Conservation (phyloP, 768 basidiomycete species). For the Pleurotus eryngii region DNA sequence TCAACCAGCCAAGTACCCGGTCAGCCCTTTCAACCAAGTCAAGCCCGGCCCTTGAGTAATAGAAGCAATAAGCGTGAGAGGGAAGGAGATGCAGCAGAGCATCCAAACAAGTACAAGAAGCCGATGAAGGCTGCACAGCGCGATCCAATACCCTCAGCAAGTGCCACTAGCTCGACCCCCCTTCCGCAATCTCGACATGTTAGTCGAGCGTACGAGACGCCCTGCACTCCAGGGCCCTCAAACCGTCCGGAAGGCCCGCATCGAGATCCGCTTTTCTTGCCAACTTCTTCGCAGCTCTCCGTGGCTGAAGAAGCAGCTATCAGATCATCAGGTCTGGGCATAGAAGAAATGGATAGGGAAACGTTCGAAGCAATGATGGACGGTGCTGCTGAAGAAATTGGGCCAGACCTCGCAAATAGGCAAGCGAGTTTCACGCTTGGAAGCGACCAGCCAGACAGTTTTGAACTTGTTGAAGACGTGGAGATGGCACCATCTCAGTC, state of each 20-base stretch:
- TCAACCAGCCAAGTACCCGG: constrained; percentile 67
- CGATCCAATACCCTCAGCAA: constrained; percentile 15
- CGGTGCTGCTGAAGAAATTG: constrained; percentile 9
- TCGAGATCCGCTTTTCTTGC: constrained; percentile 43
- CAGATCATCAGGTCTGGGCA: constrained; percentile 58
- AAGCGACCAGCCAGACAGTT: constrained; percentile 22
- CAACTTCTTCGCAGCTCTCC: constrained; percentile 57
- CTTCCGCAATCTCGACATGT: constrained; percentile 24
- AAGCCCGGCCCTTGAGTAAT: constrained; percentile 18
- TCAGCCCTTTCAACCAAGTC: constrained; percentile 21
- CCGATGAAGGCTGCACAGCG: constrained; percentile 50
- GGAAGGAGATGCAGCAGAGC: constrained; percentile 28
- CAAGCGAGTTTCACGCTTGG: neutral
- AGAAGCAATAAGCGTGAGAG: constrained; percentile 40
- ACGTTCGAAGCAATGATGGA: constrained; percentile 43
- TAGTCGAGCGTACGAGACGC: neutral
- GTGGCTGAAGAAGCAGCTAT: constrained; percentile 50
- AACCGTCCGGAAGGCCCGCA: constrained; percentile 14
- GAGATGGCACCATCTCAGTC: constrained; percentile 39
- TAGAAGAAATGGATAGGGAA: constrained; percentile 61
- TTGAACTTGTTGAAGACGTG: constrained; percentile 32
- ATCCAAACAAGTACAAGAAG: constrained; percentile 43
- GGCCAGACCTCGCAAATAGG: constrained; percentile 32
- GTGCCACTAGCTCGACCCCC: constrained; percentile 34
- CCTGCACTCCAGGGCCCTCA: constrained; percentile 15